Conservation (phyloP, 345 rosid species). For the Citrus maxima region DNA sequence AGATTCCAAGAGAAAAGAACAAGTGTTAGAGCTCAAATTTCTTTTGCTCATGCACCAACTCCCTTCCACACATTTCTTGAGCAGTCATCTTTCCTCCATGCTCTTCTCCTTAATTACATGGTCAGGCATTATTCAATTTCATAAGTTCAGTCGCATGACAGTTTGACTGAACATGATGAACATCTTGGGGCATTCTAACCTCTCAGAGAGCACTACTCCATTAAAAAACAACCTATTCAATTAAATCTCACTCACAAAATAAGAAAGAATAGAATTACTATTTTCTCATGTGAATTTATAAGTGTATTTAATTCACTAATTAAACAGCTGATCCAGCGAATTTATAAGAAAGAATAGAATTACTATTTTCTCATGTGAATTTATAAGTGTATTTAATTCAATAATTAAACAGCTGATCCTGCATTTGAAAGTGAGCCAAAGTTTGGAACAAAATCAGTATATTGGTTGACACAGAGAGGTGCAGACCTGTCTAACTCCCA, state of each 20-base stretch:
- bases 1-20: neutral
- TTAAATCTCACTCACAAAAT: neutral
- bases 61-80: neutral
- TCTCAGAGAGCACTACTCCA: neutral
- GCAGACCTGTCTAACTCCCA: constrained; percentile 74
- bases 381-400: neutral
- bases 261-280: neutral
- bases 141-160: neutral
- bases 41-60: neutral
- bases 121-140: neutral
- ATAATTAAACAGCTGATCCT: neutral
- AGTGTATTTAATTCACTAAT: neutral
- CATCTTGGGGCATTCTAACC: neutral
- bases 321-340: neutral
- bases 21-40: neutral
- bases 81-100: neutral
- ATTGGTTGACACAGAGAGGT: neutral
- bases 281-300: neutral
- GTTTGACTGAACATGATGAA: neutral
- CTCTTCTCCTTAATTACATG: neutral
- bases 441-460: neutral
- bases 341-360: no score
- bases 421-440: neutral
- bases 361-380: neutral
- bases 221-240: neutral